Evolutionary conservation across 2,329 filamentous ascomycete species (phyloP), one percentile per base, ranked within the genome.

Genomic region (Hypoxylon sp.): DNA sequence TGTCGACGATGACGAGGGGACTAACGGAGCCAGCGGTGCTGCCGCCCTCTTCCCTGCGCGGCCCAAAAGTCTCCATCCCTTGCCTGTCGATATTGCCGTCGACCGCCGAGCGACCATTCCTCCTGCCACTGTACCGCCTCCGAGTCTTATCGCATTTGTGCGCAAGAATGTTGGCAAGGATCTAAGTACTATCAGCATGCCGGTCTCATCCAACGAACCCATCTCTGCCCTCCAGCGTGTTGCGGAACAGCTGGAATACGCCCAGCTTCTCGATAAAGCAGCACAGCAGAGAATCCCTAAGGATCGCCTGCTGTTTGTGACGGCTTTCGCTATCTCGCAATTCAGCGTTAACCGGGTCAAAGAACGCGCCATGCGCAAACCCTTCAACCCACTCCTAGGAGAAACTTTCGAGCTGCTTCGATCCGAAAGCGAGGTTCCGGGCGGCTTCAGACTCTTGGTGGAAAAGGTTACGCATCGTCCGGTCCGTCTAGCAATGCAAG

Each of bases 111-210:
- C 78, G 5, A 88, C 85, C 0, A 86, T 99, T 13, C 83, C 87
- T 2, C 81, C 89, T 1, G 87, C 93, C 5, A 92, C 88, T 23
- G 87, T 92, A 11, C 79, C 87, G 55, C 95, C 95, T 0, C 95
- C 95, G 0, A 97, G 92, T 72, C 79, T 99, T 49, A 97, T 99
- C 65, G 91, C 91, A 0, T 97, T 98, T 73, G 82, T 98, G 26
- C 88, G 95, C 66, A 99, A 98, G 75, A 99, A 99, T 67, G 95
- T 98, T 8, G 95, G 95, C 71, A 99, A 99, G 75, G 95, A 99
- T 74, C 80, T 99, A 45, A 97, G 92, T 58, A 96, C 92, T 2
- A 96, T 99, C 64, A 93, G 92, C 43, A 98, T 98, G 94, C 95
- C 95, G 0, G 95, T 97, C 1, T 96, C 94, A 3, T 88, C 94